Conservation (phyloP, 805 yeast species). For the Jamesozyma gamospora region DNA sequence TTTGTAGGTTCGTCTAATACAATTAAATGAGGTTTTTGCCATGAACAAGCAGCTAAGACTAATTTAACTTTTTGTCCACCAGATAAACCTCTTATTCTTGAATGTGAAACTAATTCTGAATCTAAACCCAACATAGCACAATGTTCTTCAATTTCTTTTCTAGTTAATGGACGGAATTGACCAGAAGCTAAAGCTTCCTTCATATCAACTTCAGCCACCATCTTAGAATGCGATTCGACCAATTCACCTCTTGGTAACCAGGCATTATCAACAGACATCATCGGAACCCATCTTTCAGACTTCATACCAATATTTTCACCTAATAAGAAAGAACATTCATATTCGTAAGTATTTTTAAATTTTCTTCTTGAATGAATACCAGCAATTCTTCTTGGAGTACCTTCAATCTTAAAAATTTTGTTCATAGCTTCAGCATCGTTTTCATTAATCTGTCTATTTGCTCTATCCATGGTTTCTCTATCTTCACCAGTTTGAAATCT, state of each 20-base stretch:
- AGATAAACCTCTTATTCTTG: conserved; percentile 97
- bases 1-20: conserved; percentile 98
- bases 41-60: conserved; percentile 96
- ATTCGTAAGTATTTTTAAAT: conserved; percentile 98
- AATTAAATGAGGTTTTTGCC: conserved; percentile 98
- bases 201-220: conserved; percentile 99
- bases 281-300: conserved; percentile 95
- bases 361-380: conserved; percentile 92
- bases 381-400: conserved; percentile 88
- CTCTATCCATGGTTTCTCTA: conserved; percentile 99
- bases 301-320: conserved; percentile 98
- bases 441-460: conserved; percentile 92
- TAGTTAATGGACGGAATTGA: conserved; percentile 97
- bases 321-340: conserved; percentile 87
- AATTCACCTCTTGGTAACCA: conserved; percentile 98
- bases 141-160: conserved; percentile 97
- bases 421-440: conserved; percentile 92
- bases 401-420: conserved; percentile 95
- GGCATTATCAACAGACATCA: conserved; percentile 97
- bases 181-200: conserved; percentile 99
- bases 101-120: conserved; percentile 95
- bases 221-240: conserved; percentile 87
- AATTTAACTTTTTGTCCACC: conserved; percentile 99
- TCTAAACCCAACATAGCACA: conserved; percentile 95
- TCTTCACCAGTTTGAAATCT: conserved; percentile 99